These are phyloP conservation scores for Penicillium silybi DNA, from an alignment of 495 filamentous ascomycete genomes.

Conservation along the genomic window DNA sequence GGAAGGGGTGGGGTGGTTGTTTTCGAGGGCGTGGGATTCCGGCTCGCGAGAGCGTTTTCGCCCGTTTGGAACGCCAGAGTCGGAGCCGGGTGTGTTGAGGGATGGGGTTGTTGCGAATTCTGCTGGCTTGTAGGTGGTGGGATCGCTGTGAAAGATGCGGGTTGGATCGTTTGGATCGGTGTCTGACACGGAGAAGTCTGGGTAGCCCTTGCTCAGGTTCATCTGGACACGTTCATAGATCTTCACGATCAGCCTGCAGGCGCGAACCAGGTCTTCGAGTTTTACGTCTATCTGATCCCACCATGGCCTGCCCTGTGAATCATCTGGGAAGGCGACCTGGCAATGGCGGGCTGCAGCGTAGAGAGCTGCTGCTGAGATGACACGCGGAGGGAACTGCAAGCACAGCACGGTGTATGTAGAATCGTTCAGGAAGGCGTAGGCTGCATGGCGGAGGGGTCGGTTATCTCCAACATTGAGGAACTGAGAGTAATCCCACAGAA, in stretches of 20 bases:
- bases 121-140: constrained; percentile 4
- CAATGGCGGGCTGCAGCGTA: constrained; percentile 76
- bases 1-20: constrained; percentile 5
- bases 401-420: constrained; percentile 77
- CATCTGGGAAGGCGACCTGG: constrained; percentile 67
- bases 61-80: constrained; percentile 22
- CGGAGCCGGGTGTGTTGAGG: constrained; percentile 17
- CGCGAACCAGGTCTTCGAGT: constrained; percentile 58
- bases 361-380: constrained; percentile 79
- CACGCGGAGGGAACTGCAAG: constrained; percentile 71
- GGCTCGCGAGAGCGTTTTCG: constrained; percentile 45
- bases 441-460: constrained; percentile 71
- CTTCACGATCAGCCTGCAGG: constrained; percentile 66
- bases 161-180: constrained; percentile 29
- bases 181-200: constrained; percentile 25
- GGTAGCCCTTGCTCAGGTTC: constrained; percentile 41
- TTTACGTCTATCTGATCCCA: constrained; percentile 70
- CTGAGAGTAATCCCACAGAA: constrained; percentile 71
- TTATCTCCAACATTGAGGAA: constrained; percentile 67
- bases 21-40: constrained; percentile 21
- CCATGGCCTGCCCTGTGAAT: constrained; percentile 72
- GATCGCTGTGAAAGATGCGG: constrained; percentile 24
- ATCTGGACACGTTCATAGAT: constrained; percentile 66
- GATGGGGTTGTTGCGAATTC: constrained; percentile 5
- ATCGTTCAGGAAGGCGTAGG: constrained; percentile 93